These are phyloP conservation scores for Aureoboletus auriporus DNA, from an alignment of 768 basidiomycete species.

Conservation along the genomic window DNA sequence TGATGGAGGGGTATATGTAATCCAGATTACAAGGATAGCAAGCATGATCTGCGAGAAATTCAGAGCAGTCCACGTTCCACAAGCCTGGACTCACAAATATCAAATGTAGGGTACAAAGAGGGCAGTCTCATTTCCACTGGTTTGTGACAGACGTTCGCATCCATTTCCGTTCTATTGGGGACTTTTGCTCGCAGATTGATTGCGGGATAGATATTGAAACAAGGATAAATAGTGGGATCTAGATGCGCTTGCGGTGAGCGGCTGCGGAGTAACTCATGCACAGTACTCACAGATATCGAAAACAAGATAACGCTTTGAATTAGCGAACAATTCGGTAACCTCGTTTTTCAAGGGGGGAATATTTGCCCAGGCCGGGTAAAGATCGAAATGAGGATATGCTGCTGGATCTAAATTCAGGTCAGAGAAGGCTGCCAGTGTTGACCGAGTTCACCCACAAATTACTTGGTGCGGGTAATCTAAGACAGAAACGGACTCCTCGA, in stretches of 20 bases:
- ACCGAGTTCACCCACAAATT: constrained; percentile 22
- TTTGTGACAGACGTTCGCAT: neutral
- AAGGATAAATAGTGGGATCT: constrained; percentile 41
- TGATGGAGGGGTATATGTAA: constrained; percentile 31
- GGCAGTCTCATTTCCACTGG: constrained; percentile 7
- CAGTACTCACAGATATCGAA: constrained; percentile 18
- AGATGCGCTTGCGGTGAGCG: constrained; percentile 18
- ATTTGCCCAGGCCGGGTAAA: constrained; percentile 26
- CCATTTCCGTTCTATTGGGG: neutral
- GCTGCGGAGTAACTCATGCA: neutral
- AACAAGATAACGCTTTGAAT: constrained; percentile 20
- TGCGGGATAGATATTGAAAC: constrained; percentile 39
- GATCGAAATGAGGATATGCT: constrained; percentile 30
- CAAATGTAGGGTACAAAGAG: constrained; percentile 16
- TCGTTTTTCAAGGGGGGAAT: neutral
- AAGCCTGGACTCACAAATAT: constrained; percentile 32
- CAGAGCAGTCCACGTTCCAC: neutral
- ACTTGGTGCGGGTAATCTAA: constrained; percentile 24
- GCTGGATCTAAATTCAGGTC: constrained; percentile 13
- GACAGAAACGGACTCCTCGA: constrained; percentile 1
- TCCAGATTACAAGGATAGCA: constrained; percentile 39
- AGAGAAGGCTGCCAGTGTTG: neutral
- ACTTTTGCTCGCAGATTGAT: constrained; percentile 2
- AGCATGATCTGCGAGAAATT: constrained; percentile 29
- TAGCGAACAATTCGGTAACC: neutral